These are phyloP conservation scores for Colletotrichum limetticola DNA, from an alignment of 2,329 filamentous ascomycete species.

Conservation along the genomic window DNA sequence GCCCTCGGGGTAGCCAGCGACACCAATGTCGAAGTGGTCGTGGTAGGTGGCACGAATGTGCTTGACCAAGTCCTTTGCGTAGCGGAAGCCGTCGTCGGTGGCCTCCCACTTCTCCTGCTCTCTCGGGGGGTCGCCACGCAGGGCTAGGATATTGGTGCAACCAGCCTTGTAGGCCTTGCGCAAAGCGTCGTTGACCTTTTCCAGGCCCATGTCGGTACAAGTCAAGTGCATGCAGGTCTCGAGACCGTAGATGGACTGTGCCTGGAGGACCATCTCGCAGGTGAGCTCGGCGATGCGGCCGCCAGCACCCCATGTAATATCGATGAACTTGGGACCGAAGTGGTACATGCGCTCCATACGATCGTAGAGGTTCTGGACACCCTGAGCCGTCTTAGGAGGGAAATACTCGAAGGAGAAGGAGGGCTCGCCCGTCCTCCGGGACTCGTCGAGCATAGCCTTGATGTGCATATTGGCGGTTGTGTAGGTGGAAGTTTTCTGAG, in stretches of 20 bases:
- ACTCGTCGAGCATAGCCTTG: constrained; percentile 87
- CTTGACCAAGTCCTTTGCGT: constrained; percentile 89
- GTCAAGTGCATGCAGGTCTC: constrained; percentile 99
- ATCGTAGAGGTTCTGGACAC: constrained; percentile 99
- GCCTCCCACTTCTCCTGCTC: constrained; percentile 95
- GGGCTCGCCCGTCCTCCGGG: constrained; percentile 80
- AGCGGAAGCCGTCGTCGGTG: constrained; percentile 86
- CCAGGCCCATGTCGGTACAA: constrained; percentile 96
- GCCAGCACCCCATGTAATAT: constrained; percentile 98
- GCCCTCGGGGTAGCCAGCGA: constrained; percentile 96
- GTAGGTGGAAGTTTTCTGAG: not conserved
- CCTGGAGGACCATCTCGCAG: constrained; percentile 96
- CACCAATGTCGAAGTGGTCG: constrained; percentile 91
- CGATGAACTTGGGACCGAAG: constrained; percentile 93
- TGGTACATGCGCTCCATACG: constrained; percentile 99
- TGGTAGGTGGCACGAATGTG: constrained; percentile 81
- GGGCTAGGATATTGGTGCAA: constrained; percentile 95
- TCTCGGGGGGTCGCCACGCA: constrained; percentile 92
- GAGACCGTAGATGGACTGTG: constrained; percentile 93
- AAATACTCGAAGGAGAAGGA: constrained; percentile 99
- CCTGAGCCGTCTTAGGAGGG: constrained; percentile 95
- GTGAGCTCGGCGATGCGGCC: constrained; percentile 92
- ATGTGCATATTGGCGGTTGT: constrained; percentile 81
- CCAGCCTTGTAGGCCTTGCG: constrained; percentile 91
- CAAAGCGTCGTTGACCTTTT: constrained; percentile 90